These are phyloP conservation scores for Domatiomyces catenatus DNA, from an alignment of 2,329 filamentous ascomycete species.

Conservation along the genomic window DNA sequence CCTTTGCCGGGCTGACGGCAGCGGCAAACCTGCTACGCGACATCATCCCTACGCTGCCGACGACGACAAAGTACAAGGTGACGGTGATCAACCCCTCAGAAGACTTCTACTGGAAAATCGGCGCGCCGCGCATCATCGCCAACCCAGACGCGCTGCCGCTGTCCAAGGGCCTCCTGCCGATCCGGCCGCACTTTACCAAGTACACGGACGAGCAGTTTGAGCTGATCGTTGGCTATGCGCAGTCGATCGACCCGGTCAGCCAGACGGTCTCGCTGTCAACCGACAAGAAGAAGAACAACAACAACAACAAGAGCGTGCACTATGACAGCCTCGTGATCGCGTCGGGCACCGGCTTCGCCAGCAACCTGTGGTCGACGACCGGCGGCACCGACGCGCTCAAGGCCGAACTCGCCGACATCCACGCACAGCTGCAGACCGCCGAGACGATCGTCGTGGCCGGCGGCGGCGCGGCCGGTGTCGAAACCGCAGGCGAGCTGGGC, in stretches of 20 bases:
- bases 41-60: slow-evolving; percentile 18
- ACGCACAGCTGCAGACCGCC: slow-evolving; percentile 23
- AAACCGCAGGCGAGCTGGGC: slow-evolving; percentile 35
- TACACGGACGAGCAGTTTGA: slow-evolving; percentile 34
- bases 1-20: slow-evolving; percentile 22
- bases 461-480: slow-evolving; percentile 35
- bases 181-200: slow-evolving; percentile 35
- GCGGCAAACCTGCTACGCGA: slow-evolving; percentile 25
- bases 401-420: slow-evolving; percentile 22
- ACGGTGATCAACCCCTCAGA: slow-evolving; percentile 39
- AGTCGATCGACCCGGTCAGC: slow-evolving; percentile 28
- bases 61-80: slow-evolving; percentile 28
- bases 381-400: slow-evolving; percentile 26
- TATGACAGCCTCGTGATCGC: slow-evolving; percentile 44
- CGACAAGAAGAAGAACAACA: too few relatives aligned
- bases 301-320: slow-evolving; percentile 23
- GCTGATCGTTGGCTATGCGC: slow-evolving; percentile 37
- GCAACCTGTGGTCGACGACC: slow-evolving; percentile 27
- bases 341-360: slow-evolving; percentile 35
- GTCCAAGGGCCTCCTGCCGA: slow-evolving; percentile 35
- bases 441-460: slow-evolving; percentile 34
- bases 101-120: slow-evolving; percentile 39
- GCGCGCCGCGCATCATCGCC: slow-evolving; percentile 38
- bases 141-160: slow-evolving; percentile 33
- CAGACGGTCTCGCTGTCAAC: slow-evolving; percentile 32